Base-by-base conservation (phyloP, 2,329 filamentous ascomycete genomes). In the Phyllosticta capitalensis region DNA sequence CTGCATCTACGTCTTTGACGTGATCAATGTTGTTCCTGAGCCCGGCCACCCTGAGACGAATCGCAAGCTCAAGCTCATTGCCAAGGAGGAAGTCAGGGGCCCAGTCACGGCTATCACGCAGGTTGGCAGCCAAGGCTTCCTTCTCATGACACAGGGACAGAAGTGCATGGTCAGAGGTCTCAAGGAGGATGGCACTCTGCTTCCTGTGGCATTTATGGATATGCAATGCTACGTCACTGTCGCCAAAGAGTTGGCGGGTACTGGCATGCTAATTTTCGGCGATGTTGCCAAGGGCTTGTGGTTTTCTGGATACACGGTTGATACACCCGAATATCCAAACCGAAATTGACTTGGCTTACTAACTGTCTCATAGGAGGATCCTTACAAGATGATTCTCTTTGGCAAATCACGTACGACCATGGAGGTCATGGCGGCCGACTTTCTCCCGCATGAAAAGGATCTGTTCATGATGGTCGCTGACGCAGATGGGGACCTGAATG, bases 101-200 rank as follows among this genome's bases (percentile, higher is more conserved):
- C 90, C 90, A 3, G 90, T 99, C 22, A 96, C 92, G 14, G 88
- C 90, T 0, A 74, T 99, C 10, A 90, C 88, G 0, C 87, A 89
- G 63, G 87, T 95, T 58, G 92, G 89, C 50, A 90, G 86, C 0
- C 91, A 94, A 73, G 94, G 89, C 1, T 90, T 92, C 65, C 85
- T 95, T 80, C 86, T 94, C 63, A 89, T 89, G 49, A 91, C 92
- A 0, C 94, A 99, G 70, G 94, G 94, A 0, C 92, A 96, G 68
- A 99, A 99, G 74, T 92, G 91, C 71, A 95, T 99, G 88, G 91
- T 99, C 1, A 83, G 94, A 61, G 94, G 94, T 49, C 80, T 99
- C 2, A 96, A 96, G 71, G 94, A 99, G 72, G 94, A 99, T 69
- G 90, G 92, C 0, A 91, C 89, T 1, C 81, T 97, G 56, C 79